Conservation (phyloP, 768 basidiomycete species). For the Hypholoma sublateritium region DNA sequence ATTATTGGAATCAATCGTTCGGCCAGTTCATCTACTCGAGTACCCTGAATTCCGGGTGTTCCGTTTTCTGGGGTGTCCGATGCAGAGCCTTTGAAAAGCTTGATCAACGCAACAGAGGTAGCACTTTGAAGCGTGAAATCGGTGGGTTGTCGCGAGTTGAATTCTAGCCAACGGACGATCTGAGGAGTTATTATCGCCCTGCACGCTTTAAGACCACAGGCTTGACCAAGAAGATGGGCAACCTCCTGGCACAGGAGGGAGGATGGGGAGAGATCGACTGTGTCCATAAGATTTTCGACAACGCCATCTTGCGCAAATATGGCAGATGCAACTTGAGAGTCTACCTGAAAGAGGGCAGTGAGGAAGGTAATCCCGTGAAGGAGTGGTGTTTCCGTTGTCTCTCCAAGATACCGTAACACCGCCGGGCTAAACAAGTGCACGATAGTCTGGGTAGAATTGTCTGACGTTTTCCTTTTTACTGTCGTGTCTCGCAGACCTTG, state of each 20-base stretch:
- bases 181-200: slow-evolving; percentile 60
- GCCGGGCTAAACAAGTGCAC: slow-evolving; percentile 49
- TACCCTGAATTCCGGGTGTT: slow-evolving; percentile 12
- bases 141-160: slow-evolving; percentile 46
- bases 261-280: slow-evolving; percentile 62
- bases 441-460: slow-evolving; percentile 50
- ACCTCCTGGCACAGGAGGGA: slow-evolving; percentile 53
- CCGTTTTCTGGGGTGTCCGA: slow-evolving; percentile 41
- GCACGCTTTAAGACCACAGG: slow-evolving; percentile 72
- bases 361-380: slow-evolving; percentile 65
- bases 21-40: slow-evolving; percentile 46
- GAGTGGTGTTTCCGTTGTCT: slow-evolving; percentile 52
- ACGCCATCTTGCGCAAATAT: slow-evolving; percentile 68
- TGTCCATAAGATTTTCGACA: slow-evolving; percentile 65
- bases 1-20: slow-evolving; percentile 58
- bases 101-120: slow-evolving; percentile 75
- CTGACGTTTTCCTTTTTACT: slow-evolving; percentile 36
- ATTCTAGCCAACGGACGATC: slow-evolving; percentile 66
- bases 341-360: slow-evolving; percentile 83
- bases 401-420: slow-evolving; percentile 50
- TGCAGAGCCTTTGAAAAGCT: slow-evolving; percentile 61
- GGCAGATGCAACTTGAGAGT: slow-evolving; percentile 60
- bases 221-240: slow-evolving; percentile 75
- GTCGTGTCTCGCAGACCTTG: slow-evolving; percentile 49
- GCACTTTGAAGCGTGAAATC: slow-evolving; percentile 54